Percentiles rank a stretch among this genome's conserved stretches.
These are phyloP conservation scores for Coccomyxa sp. DNA, from an alignment of 139 green algal genomes.

Conservation along the genomic window DNA sequence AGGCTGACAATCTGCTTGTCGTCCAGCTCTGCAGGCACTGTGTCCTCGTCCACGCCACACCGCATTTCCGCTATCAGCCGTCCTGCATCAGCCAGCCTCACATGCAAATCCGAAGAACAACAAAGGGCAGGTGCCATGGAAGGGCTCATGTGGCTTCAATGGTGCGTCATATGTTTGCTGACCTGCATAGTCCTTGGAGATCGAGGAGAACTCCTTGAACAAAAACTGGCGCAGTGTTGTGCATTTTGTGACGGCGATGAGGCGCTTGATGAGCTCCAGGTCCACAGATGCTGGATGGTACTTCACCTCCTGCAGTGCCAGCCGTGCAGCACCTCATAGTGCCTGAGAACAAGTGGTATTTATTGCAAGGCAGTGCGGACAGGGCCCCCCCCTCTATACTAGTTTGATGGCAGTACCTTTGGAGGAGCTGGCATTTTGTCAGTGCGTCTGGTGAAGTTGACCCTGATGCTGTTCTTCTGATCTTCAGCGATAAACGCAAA, in stretches of 20 bases:
- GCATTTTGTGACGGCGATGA: conserved; percentile 48
- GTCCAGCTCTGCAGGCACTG: conserved; percentile 48
- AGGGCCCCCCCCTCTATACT: too few species aligned
- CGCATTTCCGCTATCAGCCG: conserved; percentile 78
- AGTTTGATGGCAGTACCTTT: conserved; percentile 15
- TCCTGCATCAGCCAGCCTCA: conserved; percentile 25
- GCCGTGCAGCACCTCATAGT: background rate
- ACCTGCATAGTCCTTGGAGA: conserved; percentile 60
- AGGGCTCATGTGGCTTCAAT: background rate
- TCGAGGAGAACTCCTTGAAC: conserved; percentile 74
- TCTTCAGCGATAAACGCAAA: conserved; percentile 65
- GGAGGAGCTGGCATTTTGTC: conserved; percentile 81
- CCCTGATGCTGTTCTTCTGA: conserved; percentile 56
- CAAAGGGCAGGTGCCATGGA: too few species aligned
- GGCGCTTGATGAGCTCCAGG: conserved; percentile 88
- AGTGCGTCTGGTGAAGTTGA: conserved; percentile 82
- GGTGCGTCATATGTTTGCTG: too few species aligned
- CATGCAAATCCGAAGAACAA: background rate
- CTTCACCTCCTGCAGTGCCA: conserved; percentile 50
- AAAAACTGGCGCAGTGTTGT: conserved; percentile 77
- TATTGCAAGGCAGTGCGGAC: too few species aligned
- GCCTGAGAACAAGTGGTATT: too few species aligned
- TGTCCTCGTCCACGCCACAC: conserved; percentile 40
- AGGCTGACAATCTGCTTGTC: conserved; percentile 66
- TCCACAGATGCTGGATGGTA: conserved; percentile 87